Percentiles rank a stretch among this genome's conserved stretches.
Evolutionary conservation across 257 asterid species (phyloP).

Genomic region (Gardenia jasminoides): DNA sequence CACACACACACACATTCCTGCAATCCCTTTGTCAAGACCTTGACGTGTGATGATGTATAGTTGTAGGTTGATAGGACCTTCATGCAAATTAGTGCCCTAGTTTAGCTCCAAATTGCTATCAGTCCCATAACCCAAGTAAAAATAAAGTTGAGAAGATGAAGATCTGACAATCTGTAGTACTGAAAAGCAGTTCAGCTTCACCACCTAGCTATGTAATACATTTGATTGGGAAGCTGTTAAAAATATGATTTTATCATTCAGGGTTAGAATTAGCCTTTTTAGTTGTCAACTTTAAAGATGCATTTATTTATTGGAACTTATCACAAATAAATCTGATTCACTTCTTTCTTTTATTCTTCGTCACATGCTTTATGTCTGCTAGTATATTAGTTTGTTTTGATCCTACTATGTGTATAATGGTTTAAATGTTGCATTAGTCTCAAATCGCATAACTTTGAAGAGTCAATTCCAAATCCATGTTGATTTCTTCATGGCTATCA

Average conservation of each 20-base stretch:
- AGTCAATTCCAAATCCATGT: background rate
- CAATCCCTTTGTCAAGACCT: background rate
- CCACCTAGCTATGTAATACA: background rate
- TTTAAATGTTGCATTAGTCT: background rate
- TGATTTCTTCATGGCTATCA: background rate
- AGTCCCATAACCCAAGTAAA: background rate
- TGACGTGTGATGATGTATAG: background rate
- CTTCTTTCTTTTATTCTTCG: conserved; percentile 3
- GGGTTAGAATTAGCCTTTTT: background rate
- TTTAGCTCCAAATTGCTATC: background rate
- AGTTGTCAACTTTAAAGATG: background rate
- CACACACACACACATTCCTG: background rate
- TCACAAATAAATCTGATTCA: background rate
- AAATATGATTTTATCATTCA: background rate
- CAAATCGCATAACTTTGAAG: background rate
- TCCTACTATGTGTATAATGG: background rate
- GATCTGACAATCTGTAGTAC: background rate
- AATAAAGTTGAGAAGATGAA: too few species aligned
- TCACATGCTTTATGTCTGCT: background rate
- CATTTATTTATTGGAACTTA: background rate
- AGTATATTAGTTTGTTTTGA: background rate
- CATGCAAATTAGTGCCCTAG: background rate
- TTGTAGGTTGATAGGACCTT: background rate
- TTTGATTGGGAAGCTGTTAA: background rate
- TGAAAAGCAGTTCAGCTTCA: background rate